Conservation (phyloP, 805 yeast genomes). For the Ogataea ramenticola region DNA sequence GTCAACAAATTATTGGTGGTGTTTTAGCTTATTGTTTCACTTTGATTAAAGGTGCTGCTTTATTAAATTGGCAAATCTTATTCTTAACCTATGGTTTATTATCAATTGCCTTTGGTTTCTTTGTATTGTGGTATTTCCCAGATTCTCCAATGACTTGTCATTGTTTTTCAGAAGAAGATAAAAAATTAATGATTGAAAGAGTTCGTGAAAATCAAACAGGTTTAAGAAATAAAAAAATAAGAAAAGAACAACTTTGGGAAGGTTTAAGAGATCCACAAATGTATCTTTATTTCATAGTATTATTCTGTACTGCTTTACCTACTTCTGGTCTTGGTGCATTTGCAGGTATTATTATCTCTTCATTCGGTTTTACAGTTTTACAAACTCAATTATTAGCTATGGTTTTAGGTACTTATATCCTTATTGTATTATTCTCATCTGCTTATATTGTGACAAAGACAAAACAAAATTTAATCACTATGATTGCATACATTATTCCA, state of each 20-base stretch:
- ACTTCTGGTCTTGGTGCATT: conserved; percentile 26
- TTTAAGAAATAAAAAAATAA: conserved; percentile 21
- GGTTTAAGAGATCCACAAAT: conserved; percentile 15
- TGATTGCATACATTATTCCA: conserved; percentile 22
- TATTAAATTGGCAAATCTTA: conserved; percentile 22
- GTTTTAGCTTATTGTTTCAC: conserved; percentile 20
- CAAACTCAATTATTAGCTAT: conserved; percentile 27
- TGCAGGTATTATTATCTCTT: conserved; percentile 20
- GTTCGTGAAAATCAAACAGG: conserved; percentile 25
- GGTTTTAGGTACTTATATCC: conserved; percentile 25
- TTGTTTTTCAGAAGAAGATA: conserved; percentile 27
- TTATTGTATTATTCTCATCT: conserved; percentile 14
- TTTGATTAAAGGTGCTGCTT: conserved; percentile 12
- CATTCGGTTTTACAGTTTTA: conserved; percentile 23
- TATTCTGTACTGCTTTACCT: conserved; percentile 18
- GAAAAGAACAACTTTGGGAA: conserved; percentile 19
- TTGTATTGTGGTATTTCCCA: conserved; percentile 19
- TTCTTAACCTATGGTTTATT: conserved; percentile 23
- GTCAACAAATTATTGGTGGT: conserved; percentile 18
- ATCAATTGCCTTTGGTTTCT: conserved; percentile 21
- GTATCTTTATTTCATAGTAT: conserved; percentile 20
- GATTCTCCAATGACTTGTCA: conserved; percentile 21
- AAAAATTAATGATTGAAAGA: conserved; percentile 19
- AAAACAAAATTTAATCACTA: conserved; percentile 9
- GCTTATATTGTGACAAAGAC: conserved; percentile 17